Conservation (phyloP, 1,284 basidiomycete species). For the Ganoderma leucocontextum region DNA sequence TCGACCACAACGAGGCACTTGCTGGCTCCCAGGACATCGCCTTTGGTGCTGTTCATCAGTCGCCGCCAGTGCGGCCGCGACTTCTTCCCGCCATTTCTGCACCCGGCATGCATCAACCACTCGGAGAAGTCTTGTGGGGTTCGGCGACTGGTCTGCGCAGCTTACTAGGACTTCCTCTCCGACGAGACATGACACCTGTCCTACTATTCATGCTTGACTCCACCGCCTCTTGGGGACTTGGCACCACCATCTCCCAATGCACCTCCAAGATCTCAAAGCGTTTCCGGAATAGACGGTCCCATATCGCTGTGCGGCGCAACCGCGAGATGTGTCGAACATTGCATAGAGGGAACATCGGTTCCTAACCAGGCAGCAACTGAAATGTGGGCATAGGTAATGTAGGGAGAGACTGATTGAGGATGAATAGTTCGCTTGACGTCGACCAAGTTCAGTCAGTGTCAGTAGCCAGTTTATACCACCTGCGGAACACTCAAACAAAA, state of each 20-base stretch:
- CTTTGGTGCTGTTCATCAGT: not conserved
- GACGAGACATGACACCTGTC: not conserved
- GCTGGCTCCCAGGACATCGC: not conserved
- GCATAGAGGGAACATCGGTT: not conserved
- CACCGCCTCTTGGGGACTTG: not conserved
- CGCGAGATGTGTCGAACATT: not conserved
- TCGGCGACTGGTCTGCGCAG: not conserved
- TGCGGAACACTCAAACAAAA: not conserved
- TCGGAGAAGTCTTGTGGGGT: not conserved
- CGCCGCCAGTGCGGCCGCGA: slow-evolving; percentile 5
- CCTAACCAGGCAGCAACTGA: not conserved
- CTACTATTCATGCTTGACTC: not conserved
- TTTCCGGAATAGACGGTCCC: not conserved
- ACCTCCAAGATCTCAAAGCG: not conserved
- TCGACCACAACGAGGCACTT: not conserved
- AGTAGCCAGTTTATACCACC: not conserved
- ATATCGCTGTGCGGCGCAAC: not conserved
- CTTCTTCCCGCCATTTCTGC: slow-evolving; percentile 2
- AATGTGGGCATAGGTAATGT: not conserved
- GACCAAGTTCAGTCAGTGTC: not conserved
- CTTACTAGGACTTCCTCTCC: not conserved
- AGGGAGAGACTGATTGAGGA: not conserved
- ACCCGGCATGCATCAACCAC: not conserved
- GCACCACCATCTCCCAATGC: slow-evolving; percentile 1
- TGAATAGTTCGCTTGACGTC: not conserved